Conservation (phyloP, 768 basidiomycete genomes). For the Naematelia aurantialba region DNA sequence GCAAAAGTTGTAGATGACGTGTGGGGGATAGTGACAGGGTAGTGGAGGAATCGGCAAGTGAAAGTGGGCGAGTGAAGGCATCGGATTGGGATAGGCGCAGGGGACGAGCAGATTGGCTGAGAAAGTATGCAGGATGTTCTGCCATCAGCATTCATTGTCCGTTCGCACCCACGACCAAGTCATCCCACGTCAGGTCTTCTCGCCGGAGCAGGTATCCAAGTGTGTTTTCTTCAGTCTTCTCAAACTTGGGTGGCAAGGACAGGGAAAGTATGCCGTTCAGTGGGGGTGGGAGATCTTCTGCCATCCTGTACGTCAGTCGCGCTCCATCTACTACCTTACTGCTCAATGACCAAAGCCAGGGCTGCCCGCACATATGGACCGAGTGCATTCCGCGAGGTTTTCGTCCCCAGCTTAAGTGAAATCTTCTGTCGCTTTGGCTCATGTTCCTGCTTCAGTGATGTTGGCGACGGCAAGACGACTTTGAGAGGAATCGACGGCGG, state of each 20-base stretch:
- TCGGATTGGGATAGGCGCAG: conserved; percentile 37
- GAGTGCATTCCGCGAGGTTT: conserved; percentile 4
- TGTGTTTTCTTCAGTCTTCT: conserved; percentile 35
- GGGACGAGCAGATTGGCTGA: conserved; percentile 36
- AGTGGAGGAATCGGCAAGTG: conserved; percentile 33
- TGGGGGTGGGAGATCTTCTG: conserved; percentile 27
- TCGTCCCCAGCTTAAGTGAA: conserved; percentile 5
- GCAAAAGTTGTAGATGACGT: conserved; percentile 42
- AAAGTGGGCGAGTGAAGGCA: conserved; percentile 32
- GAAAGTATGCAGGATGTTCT: conserved; percentile 37
- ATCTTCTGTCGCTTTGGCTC: conserved; percentile 10
- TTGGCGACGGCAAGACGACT: conserved; percentile 1
- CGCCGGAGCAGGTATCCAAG: conserved; percentile 33
- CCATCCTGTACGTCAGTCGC: conserved; percentile 26
- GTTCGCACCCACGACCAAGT: conserved; percentile 29
- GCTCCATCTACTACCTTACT: conserved; percentile 14
- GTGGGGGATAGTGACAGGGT: conserved; percentile 33
- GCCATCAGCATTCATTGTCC: conserved; percentile 5
- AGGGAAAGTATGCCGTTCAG: conserved; percentile 28
- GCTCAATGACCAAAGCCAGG: conserved; percentile 25
- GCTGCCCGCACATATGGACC: conserved; percentile 20
- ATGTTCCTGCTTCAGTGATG: conserved; percentile 2
- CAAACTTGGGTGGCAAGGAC: conserved; percentile 33
- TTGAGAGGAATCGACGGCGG: conserved; percentile 3
- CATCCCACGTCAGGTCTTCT: conserved; percentile 32